phyloP scores from a whole-genome alignment of 2,329 filamentous ascomycete species.

The Elsinoe arachidis region DNA sequence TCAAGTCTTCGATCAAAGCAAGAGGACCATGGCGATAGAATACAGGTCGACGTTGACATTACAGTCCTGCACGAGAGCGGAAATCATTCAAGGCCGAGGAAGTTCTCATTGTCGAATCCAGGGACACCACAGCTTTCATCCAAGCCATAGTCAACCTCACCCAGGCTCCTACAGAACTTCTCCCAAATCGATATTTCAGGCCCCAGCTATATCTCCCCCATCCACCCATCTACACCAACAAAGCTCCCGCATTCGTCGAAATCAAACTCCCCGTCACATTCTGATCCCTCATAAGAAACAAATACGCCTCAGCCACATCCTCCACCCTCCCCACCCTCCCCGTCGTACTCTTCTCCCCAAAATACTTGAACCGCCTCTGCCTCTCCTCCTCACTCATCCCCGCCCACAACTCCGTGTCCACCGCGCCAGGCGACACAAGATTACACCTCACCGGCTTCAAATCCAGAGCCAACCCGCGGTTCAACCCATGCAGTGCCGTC shows the following conservation, averaged over 20 bases:
- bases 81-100: background rate
- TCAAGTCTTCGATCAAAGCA: background rate
- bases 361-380: conserved; percentile 20
- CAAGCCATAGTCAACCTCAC: background rate
- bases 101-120: background rate
- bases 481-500: conserved; percentile 46
- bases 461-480: conserved; percentile 52
- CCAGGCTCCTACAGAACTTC: background rate
- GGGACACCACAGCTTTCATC: background rate
- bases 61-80: background rate
- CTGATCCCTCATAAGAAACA: conserved; percentile 40
- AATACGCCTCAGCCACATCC: conserved; percentile 40
- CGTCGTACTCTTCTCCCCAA: conserved; percentile 25
- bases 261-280: conserved; percentile 40
- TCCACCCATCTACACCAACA: conserved; percentile 18
- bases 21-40: background rate
- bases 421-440: conserved; percentile 48
- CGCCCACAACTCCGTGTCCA: conserved; percentile 38
- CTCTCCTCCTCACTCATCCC: conserved; percentile 24
- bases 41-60: background rate
- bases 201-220: too few species aligned
- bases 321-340: conserved; percentile 31
- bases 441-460: conserved; percentile 57
- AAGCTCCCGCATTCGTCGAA: conserved; percentile 33
- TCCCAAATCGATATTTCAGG: too few species aligned